Conservation (phyloP, 805 yeast genomes). For the Metschnikowia colocasiae region DNA sequence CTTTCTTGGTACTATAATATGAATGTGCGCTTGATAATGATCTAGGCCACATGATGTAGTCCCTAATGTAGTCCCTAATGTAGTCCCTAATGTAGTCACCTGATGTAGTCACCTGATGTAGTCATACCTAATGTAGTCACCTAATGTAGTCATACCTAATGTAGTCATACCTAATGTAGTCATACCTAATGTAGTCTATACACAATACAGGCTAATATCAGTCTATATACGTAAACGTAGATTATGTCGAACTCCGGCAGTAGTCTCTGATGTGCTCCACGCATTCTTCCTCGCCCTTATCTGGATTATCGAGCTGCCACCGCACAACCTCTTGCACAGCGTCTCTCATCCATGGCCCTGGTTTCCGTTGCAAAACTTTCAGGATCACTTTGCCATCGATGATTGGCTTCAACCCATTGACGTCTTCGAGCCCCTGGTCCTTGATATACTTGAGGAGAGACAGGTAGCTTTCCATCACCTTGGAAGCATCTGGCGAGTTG, state of each 20-base stretch:
- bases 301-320: conserved; percentile 81
- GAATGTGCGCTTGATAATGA: not conserved
- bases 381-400: conserved; percentile 73
- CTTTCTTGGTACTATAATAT: not conserved
- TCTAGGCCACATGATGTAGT: too few species aligned
- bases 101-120: too few species aligned
- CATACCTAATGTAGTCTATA: too few species aligned
- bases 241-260: conserved; percentile 8
- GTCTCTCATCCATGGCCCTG: conserved; percentile 83
- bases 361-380: conserved; percentile 49
- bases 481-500: not conserved
- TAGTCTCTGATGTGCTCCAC: conserved; percentile 37
- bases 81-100: too few species aligned
- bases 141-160: too few species aligned
- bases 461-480: conserved; percentile 26
- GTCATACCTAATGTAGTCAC: too few species aligned
- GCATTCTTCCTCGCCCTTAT: conserved; percentile 50
- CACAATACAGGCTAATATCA: too few species aligned
- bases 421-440: conserved; percentile 36
- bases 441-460: conserved; percentile 30
- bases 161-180: too few species aligned
- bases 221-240: too few species aligned
- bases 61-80: too few species aligned
- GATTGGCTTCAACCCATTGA: conserved; percentile 55
- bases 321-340: conserved; percentile 52